These are phyloP conservation scores for Nicotiana knightiana DNA, from an alignment of 257 asterid species.

Conservation along the genomic window DNA sequence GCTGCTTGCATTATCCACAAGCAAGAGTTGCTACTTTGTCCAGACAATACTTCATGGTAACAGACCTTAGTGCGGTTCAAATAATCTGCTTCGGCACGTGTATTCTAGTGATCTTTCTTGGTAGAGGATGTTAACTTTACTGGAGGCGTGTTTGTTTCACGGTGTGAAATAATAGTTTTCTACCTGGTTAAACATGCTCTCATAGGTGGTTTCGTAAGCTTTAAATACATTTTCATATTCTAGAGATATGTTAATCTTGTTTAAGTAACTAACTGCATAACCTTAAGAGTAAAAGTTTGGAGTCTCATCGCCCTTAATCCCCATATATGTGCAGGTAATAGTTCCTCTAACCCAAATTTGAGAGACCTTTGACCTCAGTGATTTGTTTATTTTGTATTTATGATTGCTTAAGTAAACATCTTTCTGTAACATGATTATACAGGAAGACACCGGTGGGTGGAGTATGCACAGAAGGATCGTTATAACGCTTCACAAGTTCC, in stretches of 20 bases:
- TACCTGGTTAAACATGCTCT: background rate
- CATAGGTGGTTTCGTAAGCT: background rate
- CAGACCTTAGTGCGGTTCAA: background rate
- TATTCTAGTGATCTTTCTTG: background rate
- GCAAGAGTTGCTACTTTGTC: background rate
- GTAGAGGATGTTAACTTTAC: background rate
- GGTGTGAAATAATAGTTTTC: background rate
- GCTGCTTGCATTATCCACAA: background rate
- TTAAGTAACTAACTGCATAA: background rate
- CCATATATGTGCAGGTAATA: background rate
- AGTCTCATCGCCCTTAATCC: background rate
- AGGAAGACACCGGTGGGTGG: constrained; percentile 99
- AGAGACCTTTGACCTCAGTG: background rate
- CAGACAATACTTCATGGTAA: background rate
- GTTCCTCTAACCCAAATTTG: background rate
- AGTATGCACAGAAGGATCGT: constrained; percentile 87
- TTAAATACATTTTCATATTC: background rate
- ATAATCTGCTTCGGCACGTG: background rate
- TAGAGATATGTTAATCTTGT: background rate
- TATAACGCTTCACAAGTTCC: constrained; percentile 99
- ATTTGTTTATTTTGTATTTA: background rate
- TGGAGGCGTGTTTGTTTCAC: background rate
- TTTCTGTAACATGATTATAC: constrained; percentile 7
- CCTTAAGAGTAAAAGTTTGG: background rate
- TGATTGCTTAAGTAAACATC: background rate